Evolutionary conservation across 75 land plant species (phyloP).

Genomic region (Cupressus sempervirens): DNA sequence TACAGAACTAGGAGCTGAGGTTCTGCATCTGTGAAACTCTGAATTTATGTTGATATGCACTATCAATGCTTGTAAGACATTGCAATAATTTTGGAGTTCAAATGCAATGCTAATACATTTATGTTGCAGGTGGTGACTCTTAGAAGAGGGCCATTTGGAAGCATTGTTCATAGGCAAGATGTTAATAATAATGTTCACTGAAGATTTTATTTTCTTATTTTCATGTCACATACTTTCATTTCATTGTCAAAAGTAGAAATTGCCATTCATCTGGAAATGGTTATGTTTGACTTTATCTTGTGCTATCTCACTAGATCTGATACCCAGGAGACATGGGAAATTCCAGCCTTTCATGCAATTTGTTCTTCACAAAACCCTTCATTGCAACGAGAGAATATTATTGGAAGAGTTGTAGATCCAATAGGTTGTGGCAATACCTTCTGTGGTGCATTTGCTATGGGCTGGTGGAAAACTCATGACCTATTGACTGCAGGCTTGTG

Average conservation of each 20-base stretch:
- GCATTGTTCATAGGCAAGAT: conserved; percentile 53
- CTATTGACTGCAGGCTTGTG: conserved; percentile 38
- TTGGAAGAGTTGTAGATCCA: conserved; percentile 31
- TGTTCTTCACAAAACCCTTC: conserved; percentile 4
- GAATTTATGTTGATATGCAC: not conserved
- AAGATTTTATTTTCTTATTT: not conserved
- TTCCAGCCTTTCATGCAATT: conserved; percentile 41
- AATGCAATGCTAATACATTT: conserved; percentile 3
- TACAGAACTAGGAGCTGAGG: conserved; percentile 51
- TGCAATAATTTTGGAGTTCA: conserved; percentile 8
- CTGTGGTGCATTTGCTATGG: conserved; percentile 46
- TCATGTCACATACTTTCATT: not conserved
- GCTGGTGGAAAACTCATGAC: conserved; percentile 45
- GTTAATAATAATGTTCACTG: not conserved
- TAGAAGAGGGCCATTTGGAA: conserved; percentile 42
- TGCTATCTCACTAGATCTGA: conserved; percentile 27
- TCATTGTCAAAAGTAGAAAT: not conserved
- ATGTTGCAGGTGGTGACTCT: conserved; percentile 36
- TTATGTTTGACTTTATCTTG: not conserved
- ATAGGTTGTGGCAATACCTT: conserved; percentile 57
- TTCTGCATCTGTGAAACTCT: conserved; percentile 3
- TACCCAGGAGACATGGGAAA: conserved; percentile 48
- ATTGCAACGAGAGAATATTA: conserved; percentile 1
- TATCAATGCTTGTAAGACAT: not conserved
- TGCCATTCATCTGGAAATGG: not conserved